These are phyloP conservation scores for Mortierella alpina DNA, from an alignment of 192 early-diverging fungal species.

Conservation along the genomic window DNA sequence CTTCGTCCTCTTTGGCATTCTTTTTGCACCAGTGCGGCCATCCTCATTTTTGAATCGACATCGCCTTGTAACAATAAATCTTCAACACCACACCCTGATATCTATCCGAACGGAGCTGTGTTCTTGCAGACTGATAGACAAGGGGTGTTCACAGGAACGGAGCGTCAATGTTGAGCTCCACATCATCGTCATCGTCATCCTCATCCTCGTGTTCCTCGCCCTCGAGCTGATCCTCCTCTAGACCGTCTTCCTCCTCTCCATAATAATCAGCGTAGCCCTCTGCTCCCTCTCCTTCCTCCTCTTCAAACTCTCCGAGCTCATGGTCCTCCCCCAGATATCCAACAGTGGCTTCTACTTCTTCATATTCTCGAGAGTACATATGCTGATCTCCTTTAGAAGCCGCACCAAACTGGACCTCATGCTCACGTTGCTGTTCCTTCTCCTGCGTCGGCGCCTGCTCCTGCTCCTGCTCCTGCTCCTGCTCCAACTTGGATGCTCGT, in stretches of 20 bases:
- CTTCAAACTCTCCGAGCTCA: not conserved
- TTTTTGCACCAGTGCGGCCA: not conserved
- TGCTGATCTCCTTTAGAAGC: no score
- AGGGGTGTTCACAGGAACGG: slow-evolving; percentile 22
- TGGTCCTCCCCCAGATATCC: not conserved
- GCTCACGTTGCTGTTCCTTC: not conserved
- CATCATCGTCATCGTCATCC: slow-evolving; percentile 27
- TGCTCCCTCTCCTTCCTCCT: slow-evolving; percentile 10
- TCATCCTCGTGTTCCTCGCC: not conserved
- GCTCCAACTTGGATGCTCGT: slow-evolving; percentile 6
- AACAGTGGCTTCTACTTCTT: no score
- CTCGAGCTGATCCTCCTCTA: not conserved
- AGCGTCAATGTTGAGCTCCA: slow-evolving; percentile 35
- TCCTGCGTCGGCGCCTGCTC: not conserved
- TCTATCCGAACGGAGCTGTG: not conserved
- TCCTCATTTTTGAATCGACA: no score
- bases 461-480: not conserved
- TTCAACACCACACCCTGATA: not conserved
- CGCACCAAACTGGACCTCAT: no score
- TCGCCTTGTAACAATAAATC: not conserved
- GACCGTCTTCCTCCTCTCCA: slow-evolving; percentile 6
- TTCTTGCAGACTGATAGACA: not conserved
- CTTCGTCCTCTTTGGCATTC: not conserved
- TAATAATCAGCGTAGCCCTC: slow-evolving; percentile 9
- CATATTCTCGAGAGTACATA: no score